Evolutionary conservation across 2,329 filamentous ascomycete species (phyloP).

Genomic region (Talaromyces sp.): DNA sequence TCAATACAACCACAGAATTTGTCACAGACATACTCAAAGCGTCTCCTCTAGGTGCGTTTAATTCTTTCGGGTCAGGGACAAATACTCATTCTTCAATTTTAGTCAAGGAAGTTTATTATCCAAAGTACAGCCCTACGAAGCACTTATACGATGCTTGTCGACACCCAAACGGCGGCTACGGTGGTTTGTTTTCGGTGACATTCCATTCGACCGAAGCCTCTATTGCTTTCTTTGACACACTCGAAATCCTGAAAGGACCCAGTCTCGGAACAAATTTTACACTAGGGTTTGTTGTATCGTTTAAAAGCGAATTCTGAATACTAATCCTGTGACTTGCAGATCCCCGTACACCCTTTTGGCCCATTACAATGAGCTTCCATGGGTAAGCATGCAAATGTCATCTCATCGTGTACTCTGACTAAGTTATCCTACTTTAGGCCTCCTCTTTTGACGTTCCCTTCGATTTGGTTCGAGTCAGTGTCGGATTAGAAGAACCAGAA

Average conservation of each 20-base stretch:
- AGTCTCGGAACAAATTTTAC: slow-evolving; percentile 97
- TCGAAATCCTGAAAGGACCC: slow-evolving; percentile 88
- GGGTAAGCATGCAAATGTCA: slow-evolving; percentile 47
- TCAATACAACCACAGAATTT: slow-evolving; percentile 79
- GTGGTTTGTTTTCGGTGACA: slow-evolving; percentile 78
- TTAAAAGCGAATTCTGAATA: background rate
- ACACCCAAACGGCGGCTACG: slow-evolving; percentile 73
- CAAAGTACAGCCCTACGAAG: slow-evolving; percentile 67
- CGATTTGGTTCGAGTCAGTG: slow-evolving; percentile 76
- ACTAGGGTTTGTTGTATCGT: slow-evolving; percentile 46
- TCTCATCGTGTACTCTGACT: background rate
- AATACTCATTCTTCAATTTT: slow-evolving; percentile 19
- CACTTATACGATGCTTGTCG: slow-evolving; percentile 73
- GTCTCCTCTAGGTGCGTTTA: slow-evolving; percentile 46
- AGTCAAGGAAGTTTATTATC: slow-evolving; percentile 81
- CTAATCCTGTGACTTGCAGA: slow-evolving; percentile 30
- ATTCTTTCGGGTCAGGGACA: background rate
- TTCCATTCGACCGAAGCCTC: slow-evolving; percentile 68
- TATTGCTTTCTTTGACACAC: slow-evolving; percentile 73
- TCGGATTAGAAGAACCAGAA: slow-evolving; percentile 75
- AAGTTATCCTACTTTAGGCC: slow-evolving; percentile 43
- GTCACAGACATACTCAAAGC: slow-evolving; percentile 67
- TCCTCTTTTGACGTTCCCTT: slow-evolving; percentile 73
- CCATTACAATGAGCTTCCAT: slow-evolving; percentile 88
- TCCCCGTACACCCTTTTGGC: slow-evolving; percentile 89